A percentile compares a stretch with the other conserved stretches of the same genome.
These are phyloP conservation scores for Euptelea pleiosperma DNA, from an alignment of 164 flowering plant species.

Conservation along the genomic window DNA sequence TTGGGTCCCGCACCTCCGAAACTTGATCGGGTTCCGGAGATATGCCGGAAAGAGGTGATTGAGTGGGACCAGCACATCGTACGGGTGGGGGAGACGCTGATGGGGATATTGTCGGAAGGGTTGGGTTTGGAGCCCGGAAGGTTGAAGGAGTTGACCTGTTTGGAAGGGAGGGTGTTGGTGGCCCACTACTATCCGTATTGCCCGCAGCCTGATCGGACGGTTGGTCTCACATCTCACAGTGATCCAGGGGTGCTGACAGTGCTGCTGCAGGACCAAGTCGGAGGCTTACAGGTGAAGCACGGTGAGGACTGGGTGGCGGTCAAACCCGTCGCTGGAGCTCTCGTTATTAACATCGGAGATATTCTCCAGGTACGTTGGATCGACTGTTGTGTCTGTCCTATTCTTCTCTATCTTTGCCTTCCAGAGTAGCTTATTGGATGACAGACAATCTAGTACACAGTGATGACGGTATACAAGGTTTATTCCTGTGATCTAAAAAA, in stretches of 20 bases:
- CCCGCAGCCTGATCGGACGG: conserved; percentile 67
- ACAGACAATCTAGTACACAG: no score
- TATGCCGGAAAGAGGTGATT: conserved; percentile 35
- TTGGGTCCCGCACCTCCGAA: conserved; percentile 27
- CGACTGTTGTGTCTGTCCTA: no score
- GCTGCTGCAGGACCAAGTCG: conserved; percentile 49
- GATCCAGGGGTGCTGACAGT: conserved; percentile 65
- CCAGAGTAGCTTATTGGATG: no score
- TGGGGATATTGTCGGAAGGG: conserved; percentile 54
- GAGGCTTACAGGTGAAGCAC: conserved; percentile 59
- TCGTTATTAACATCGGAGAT: conserved; percentile 62
- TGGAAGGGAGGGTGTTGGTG: conserved; percentile 38
- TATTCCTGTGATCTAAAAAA: no score
- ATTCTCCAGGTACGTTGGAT: conserved; percentile 48
- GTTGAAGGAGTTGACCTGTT: conserved; percentile 39
- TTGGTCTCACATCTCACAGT: conserved; percentile 54
- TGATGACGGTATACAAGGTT: no score
- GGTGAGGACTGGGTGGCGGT: conserved; percentile 59
- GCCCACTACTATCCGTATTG: conserved; percentile 69
- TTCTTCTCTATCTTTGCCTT: no score
- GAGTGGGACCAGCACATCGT: conserved; percentile 36
- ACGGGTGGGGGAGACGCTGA: conserved; percentile 35
- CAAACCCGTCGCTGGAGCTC: conserved; percentile 51
- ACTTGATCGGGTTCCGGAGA: conserved; percentile 35
- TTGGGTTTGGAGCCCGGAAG: conserved; percentile 39